Evolutionary conservation across 2,329 filamentous ascomycete species (phyloP).

Genomic region (Ploettnerulaceae sp.): DNA sequence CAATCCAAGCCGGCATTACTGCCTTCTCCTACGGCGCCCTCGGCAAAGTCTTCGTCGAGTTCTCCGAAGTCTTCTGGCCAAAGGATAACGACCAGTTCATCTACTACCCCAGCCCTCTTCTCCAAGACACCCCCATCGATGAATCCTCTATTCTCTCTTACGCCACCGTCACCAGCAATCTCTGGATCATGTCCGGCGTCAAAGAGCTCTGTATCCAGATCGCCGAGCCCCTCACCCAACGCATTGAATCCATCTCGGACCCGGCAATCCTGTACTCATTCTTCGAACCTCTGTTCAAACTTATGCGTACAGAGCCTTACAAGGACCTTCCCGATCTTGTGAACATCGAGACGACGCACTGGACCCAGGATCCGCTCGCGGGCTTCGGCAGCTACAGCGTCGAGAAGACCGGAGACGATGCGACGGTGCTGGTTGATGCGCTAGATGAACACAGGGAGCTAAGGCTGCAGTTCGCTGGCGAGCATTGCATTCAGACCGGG

Average conservation of each 20-base stretch:
- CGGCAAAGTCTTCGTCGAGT: conserved; percentile 42
- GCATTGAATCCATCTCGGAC: conserved; percentile 40
- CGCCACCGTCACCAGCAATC: conserved; percentile 40
- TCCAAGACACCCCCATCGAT: conserved; percentile 31
- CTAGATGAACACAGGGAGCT: conserved; percentile 36
- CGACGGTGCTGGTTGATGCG: conserved; percentile 35
- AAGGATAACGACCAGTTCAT: conserved; percentile 44
- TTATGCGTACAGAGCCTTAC: conserved; percentile 41
- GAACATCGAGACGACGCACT: conserved; percentile 40
- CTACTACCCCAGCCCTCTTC: conserved; percentile 38
- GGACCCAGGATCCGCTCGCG: conserved; percentile 41
- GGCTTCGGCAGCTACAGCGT: conserved; percentile 42
- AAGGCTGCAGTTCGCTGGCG: conserved; percentile 40
- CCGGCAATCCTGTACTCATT: conserved; percentile 37
- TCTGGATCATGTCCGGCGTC: conserved; percentile 40
- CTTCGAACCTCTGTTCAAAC: conserved; percentile 42
- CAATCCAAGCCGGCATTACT: conserved; percentile 36
- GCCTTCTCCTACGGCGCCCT: conserved; percentile 39
- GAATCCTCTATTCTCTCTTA: conserved; percentile 39
- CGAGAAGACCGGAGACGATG: conserved; percentile 42
- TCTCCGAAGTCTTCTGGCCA: conserved; percentile 41
- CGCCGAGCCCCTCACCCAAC: conserved; percentile 41
- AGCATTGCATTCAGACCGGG: conserved; percentile 38
- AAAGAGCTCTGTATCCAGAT: conserved; percentile 42
- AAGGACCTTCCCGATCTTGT: conserved; percentile 38